Base-by-base conservation (phyloP, 805 yeast genomes). In the Candida krabiensis region DNA sequence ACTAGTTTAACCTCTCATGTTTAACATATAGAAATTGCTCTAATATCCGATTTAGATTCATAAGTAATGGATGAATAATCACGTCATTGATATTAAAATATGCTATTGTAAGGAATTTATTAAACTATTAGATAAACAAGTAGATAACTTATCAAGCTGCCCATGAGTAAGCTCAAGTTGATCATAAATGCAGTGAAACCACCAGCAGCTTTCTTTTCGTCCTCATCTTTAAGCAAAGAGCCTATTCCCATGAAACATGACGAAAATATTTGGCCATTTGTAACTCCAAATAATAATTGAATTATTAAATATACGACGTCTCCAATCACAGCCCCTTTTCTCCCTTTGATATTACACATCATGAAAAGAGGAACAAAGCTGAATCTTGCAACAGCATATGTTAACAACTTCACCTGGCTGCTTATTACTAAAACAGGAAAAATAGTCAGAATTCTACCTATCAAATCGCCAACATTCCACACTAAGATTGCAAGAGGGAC, bases 391-490 rank as follows among this genome's bases (percentile, higher is more conserved):
- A 79, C 27, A 0, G 95, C 70, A 50, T 82, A 84, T 4, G 58
- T 19, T 6, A 86, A 65, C 40, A 85, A 61, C 11, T 56, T 61
- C 5, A 48, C 41, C 13, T 79, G 78, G 22, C 61, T 60, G 9
- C 50, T 50, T 13, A 84, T 63, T 12, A 70, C 73, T 43, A 73
- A 61, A 9, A 44, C 23, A 1, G 66, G 62, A 36, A 52, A 58
- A 2, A 86, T 79, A 70, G 96, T 80, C 24, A 73, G 44, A 4
- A 87, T 58, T 32, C 99, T 70, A 2, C 97, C 97, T 3, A 69
- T 60, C 19, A 93, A 67, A 58, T 91, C 99, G 14, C 98, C 98
- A 11, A 78, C 40, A 60, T 91, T 91, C 99, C 99, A 91, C 12
- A 85, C 59, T 16, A 90, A 66, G 57, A 83, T 88, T 3, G 87